A percentile compares a stretch with the other conserved stretches of the same genome.
Evolutionary conservation across 2,329 filamentous ascomycete species (phyloP).

Genomic region (Diaporthe aspalathi): DNA sequence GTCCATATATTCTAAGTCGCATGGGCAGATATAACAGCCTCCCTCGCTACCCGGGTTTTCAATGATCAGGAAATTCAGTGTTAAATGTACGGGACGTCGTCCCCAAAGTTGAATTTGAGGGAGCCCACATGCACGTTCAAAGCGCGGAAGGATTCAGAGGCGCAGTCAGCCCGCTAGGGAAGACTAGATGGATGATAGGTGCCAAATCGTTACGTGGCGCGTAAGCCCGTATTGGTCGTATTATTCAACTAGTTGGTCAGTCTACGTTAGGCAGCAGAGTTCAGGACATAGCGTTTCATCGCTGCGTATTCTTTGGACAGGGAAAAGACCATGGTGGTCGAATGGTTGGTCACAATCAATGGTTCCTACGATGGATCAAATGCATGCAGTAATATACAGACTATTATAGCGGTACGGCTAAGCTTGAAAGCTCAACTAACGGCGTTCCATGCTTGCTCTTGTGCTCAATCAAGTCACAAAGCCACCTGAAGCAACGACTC

Average conservation of each 20-base stretch:
- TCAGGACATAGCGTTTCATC: neutral
- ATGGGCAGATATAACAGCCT: neutral
- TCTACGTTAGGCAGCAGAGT: neutral
- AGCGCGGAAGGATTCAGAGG: conserved; percentile 4
- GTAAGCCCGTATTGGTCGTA: conserved; percentile 5
- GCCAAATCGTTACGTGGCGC: neutral
- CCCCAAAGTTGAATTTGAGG: neutral
- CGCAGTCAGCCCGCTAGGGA: neutral
- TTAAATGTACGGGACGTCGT: neutral
- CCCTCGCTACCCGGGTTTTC: neutral
- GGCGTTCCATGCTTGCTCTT: too few species aligned
- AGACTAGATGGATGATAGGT: neutral
- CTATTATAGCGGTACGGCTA: neutral
- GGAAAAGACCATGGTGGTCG: neutral
- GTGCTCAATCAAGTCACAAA: too few species aligned
- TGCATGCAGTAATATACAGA: neutral
- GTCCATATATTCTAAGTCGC: too few species aligned
- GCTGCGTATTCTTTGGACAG: neutral
- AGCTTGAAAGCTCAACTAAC: neutral
- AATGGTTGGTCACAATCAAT: neutral
- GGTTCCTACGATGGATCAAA: neutral
- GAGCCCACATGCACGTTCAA: neutral
- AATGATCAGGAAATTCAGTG: neutral
- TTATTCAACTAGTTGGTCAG: neutral
- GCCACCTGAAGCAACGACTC: too few species aligned